Evolutionary conservation across 148 eudicot genomes (phyloP), one percentile per base, ranked within the genome.

Genomic region (Pouteria glomerata): DNA sequence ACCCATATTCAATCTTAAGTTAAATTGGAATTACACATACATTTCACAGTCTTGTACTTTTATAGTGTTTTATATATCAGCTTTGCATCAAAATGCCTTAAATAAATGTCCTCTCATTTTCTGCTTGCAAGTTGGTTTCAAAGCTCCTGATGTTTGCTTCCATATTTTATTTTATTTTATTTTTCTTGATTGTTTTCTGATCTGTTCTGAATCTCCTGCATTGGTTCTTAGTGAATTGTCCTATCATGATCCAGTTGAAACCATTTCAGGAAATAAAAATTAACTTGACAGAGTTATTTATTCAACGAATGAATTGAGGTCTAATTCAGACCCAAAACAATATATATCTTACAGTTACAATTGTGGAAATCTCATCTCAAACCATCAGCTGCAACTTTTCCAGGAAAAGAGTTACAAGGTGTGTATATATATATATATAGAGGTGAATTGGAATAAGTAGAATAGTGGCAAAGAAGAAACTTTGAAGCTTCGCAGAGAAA

Each of bases 291-390:
- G n/a, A n/a, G n/a, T n/a, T 26, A 19, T 10, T 18, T 23, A 33
- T 66, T 67, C 58, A 35, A 42, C 66, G 42, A 31, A 66, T 6
- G 3, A 52, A 42, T 30, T 3, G 66, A 21, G 10, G 51, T 47
- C 65, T 45, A 58, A 47, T 57, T 39, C 19, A 48, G 78, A 68
- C 73, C 73, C 57, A 18, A 50, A 68, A 75, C 68, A n/a, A n/a
- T n/a, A n/a, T n/a, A n/a, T n/a, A n/a, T n/a, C n/a, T n/a, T n/a
- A n/a, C n/a, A n/a, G n/a, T n/a, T 21, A 58, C 66, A 68, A 62
- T 67, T 67, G 24, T 66, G 70, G 63, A 52, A 33, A 41, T 59
- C 67, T 68, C 72, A 75, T 58, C 30, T 51, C 51, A 45, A 71
- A 59, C 21, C 57, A 6, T 58, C 51, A 35, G 35, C 73, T 57